These are phyloP conservation scores for Zarea fungicola DNA, from an alignment of 2,329 filamentous ascomycete genomes.

Conservation along the genomic window DNA sequence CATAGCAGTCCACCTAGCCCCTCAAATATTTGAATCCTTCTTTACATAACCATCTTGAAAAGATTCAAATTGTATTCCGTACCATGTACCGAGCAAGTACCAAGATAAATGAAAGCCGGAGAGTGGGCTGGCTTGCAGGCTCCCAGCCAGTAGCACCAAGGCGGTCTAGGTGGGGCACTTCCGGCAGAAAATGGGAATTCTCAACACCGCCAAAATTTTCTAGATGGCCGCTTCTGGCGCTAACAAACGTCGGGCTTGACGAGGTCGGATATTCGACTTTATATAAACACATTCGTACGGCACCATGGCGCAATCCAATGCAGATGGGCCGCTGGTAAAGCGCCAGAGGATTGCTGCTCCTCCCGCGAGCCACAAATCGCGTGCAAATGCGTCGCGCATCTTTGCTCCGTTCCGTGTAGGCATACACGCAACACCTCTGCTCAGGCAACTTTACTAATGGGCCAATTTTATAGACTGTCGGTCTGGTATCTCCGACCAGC, in stretches of 20 bases:
- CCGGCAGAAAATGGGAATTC: constrained; percentile 21
- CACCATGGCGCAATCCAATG: constrained; percentile 53
- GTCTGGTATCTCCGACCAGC: constrained; percentile 82
- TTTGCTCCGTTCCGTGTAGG: constrained; percentile 90
- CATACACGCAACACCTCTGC: not conserved
- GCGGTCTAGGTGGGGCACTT: constrained; percentile 13
- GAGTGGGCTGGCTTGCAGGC: not conserved
- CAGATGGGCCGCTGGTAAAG: constrained; percentile 64
- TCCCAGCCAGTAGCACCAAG: not conserved
- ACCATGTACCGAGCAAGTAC: too few species aligned
- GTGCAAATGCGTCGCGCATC: constrained; percentile 63
- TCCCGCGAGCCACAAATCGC: constrained; percentile 30
- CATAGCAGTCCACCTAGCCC: too few species aligned
- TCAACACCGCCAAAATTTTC: constrained; percentile 28
- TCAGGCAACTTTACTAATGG: constrained; percentile 12
- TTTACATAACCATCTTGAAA: too few species aligned
- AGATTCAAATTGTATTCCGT: too few species aligned
- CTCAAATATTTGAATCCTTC: too few species aligned
- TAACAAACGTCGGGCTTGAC: constrained; percentile 17
- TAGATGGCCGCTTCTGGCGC: constrained; percentile 19
- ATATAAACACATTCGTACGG: constrained; percentile 1
- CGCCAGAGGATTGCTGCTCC: constrained; percentile 61
- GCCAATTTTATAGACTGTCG: constrained; percentile 64
- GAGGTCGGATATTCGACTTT: constrained; percentile 15
- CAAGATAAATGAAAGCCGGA: too few species aligned